phyloP scores from a whole-genome alignment of 805 yeast genomes.

The Peterozyma xylosa region DNA sequence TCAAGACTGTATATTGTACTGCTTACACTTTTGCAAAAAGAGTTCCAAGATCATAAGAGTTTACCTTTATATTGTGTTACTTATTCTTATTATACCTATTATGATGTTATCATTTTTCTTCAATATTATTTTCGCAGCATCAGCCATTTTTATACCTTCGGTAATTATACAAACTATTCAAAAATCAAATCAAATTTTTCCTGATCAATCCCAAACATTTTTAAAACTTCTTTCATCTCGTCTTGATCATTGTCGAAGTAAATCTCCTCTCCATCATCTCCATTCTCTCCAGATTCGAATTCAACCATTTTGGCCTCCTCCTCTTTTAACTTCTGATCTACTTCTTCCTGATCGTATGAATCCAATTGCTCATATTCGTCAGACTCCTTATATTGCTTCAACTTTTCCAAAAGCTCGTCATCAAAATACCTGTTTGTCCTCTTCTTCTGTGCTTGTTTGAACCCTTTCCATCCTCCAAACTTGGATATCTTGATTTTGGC shows the following conservation, averaged over 20 bases:
- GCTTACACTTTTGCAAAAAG: slow-evolving; percentile 41
- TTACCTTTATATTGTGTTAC: no score
- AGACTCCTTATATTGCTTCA: slow-evolving; percentile 2
- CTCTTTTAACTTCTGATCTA: neutral
- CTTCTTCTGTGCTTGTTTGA: neutral
- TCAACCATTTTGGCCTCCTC: neutral
- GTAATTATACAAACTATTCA: neutral
- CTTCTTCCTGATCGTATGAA: slow-evolving; percentile 1
- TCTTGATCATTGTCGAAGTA: slow-evolving; percentile 1
- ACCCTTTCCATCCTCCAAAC: slow-evolving; percentile 6
- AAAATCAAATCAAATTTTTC: slow-evolving; percentile 5
- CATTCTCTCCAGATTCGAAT: neutral
- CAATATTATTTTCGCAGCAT: no score
- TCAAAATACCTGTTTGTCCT: neutral
- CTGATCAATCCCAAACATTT: slow-evolving; percentile 2
- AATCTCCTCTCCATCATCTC: neutral
- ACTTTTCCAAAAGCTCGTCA: slow-evolving; percentile 1
- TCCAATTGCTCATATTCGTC: slow-evolving; percentile 1
- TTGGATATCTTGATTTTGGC: slow-evolving; percentile 1
- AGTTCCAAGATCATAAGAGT: slow-evolving; percentile 1
- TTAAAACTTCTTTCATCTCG: slow-evolving; percentile 3
- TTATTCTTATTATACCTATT: no score
- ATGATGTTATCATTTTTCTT: no score
- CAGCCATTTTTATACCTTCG: no score
- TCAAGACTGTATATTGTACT: slow-evolving; percentile 41